These are phyloP conservation scores for Debaryomyces hansenii DNA, from an alignment of 805 yeast species.

Conservation along the genomic window DNA sequence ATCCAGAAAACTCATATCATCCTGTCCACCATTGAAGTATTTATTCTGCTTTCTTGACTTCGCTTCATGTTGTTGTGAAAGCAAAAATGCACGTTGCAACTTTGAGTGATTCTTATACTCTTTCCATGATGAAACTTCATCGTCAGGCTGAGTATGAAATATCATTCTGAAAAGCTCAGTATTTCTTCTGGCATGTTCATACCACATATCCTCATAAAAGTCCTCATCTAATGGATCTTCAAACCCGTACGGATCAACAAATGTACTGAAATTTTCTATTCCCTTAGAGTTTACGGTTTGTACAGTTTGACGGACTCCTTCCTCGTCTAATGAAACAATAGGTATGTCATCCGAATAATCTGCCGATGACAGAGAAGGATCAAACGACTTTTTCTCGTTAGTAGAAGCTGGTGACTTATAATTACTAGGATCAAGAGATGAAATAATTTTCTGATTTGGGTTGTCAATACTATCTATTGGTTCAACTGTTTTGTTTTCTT, in stretches of 20 bases:
- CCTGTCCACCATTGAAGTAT: conserved; percentile 11
- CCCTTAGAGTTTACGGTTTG: conserved; percentile 38
- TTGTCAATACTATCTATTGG: background rate
- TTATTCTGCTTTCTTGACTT: conserved; percentile 22
- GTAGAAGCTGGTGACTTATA: conserved; percentile 8
- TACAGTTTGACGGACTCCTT: conserved; percentile 42
- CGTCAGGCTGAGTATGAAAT: conserved; percentile 95
- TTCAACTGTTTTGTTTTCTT: background rate
- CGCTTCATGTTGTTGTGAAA: conserved; percentile 38
- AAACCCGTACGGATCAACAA: conserved; percentile 85
- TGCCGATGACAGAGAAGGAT: conserved; percentile 2
- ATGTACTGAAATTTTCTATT: conserved; percentile 36
- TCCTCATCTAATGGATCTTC: conserved; percentile 82
- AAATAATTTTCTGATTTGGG: conserved; percentile 5
- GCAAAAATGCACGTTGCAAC: conserved; percentile 55
- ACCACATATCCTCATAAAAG: conserved; percentile 86
- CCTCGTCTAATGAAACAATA: conserved; percentile 44
- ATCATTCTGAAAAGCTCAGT: conserved; percentile 79
- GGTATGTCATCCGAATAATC: conserved; percentile 28
- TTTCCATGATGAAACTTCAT: conserved; percentile 84
- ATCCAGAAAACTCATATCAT: conserved; percentile 11
- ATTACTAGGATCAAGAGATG: conserved; percentile 8
- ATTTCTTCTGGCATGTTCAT: conserved; percentile 76
- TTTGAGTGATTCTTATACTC: conserved; percentile 76
- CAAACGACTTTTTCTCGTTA: background rate